phyloP scores from a whole-genome alignment of 176 grass and related monocot species.

The Ensete glaucum region DNA sequence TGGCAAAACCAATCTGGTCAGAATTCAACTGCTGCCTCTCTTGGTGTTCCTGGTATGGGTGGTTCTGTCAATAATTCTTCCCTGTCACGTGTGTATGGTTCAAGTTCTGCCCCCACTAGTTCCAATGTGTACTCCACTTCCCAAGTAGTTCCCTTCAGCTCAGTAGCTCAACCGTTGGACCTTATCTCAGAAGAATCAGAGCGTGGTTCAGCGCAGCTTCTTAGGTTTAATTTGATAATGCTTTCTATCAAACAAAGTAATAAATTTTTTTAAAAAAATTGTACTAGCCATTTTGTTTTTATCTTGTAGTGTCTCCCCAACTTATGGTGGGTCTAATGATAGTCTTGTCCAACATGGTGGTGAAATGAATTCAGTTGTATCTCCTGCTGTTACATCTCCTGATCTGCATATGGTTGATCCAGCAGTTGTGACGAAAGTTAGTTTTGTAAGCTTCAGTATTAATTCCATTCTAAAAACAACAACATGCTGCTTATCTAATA shows the following conservation, averaged over 20 bases:
- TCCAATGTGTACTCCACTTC: constrained; percentile 34
- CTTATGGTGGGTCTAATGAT: constrained; percentile 36
- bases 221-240: constrained; percentile 29
- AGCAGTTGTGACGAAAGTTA: constrained; percentile 33
- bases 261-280: background rate
- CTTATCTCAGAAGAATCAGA: constrained; percentile 46
- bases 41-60: constrained; percentile 30
- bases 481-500: background rate
- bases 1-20: constrained; percentile 76
- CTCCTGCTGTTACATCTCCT: constrained; percentile 36
- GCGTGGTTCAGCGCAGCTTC: constrained; percentile 36
- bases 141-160: constrained; percentile 40
- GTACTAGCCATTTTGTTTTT: constrained; percentile 3
- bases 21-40: constrained; percentile 44
- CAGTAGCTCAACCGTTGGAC: constrained; percentile 48
- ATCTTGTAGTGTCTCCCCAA: constrained; percentile 39
- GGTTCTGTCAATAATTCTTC: constrained; percentile 29
- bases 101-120: constrained; percentile 38
- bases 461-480: background rate
- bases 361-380: constrained; percentile 34
- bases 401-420: constrained; percentile 44
- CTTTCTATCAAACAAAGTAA: background rate
- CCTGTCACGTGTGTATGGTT: constrained; percentile 50
- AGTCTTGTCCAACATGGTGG: constrained; percentile 31
- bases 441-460: background rate